phyloP scores from a whole-genome alignment of 2,329 filamentous ascomycete species.

The Fusarium subglutinans region DNA sequence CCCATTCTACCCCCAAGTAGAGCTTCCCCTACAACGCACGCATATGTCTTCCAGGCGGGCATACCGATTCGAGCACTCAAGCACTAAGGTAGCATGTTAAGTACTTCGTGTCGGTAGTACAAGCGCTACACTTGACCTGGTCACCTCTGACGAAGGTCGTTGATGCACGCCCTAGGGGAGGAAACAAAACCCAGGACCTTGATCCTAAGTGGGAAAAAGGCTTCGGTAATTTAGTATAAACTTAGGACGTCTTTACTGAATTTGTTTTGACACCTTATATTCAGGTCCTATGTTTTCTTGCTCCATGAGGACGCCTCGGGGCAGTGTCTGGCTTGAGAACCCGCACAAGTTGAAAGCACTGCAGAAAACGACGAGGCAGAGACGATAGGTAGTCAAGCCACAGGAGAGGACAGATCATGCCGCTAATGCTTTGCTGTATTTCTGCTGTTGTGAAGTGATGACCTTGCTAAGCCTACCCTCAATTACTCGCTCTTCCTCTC shows the following conservation, averaged over 20 bases:
- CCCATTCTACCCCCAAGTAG: neutral
- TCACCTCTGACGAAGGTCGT: neutral
- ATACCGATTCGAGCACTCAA: neutral
- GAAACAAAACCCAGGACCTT: too few relatives aligned
- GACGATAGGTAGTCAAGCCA: too few relatives aligned
- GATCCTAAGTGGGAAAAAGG: too few relatives aligned
- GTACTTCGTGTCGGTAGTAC: neutral
- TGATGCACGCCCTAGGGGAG: neutral
- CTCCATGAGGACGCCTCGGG: too few relatives aligned
- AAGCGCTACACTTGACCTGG: neutral
- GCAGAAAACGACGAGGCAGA: neutral
- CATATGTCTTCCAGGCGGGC: neutral
- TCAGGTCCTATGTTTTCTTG: too few relatives aligned
- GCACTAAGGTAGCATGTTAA: fast-evolving
- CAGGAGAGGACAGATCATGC: neutral
- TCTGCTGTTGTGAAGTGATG: too few relatives aligned
- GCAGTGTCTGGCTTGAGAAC: neutral
- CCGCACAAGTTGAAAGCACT: fast-evolving
- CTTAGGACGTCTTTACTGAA: too few relatives aligned
- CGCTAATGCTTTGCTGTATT: neutral
- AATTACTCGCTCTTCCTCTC: neutral
- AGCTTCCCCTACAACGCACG: too few relatives aligned
- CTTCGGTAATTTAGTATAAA: too few relatives aligned
- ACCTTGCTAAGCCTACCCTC: neutral
- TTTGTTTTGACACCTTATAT: too few relatives aligned